phyloP scores from a whole-genome alignment of 768 basidiomycete species.

The Dioszegia hungarica region DNA sequence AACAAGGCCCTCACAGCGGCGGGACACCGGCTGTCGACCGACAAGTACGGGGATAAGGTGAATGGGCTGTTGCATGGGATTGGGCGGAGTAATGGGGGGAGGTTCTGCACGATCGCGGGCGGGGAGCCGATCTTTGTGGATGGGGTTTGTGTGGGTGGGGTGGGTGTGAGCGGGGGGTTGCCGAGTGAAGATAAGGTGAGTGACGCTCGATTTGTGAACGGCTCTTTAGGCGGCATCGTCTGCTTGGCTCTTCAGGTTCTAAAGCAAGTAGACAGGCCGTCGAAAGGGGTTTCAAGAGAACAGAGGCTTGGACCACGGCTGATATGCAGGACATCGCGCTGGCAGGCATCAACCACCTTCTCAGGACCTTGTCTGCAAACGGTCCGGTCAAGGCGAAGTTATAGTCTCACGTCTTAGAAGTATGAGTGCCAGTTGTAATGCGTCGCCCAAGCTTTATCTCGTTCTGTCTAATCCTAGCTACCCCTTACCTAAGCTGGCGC shows the following conservation, averaged over 20 bases:
- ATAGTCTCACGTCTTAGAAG: neutral
- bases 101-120: conserved; percentile 14
- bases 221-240: too few relatives aligned
- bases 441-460: neutral
- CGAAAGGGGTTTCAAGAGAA: too few relatives aligned
- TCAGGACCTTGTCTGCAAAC: neutral
- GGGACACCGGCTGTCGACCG: conserved; percentile 7
- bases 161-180: conserved; percentile 15
- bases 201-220: neutral
- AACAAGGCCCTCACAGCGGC: conserved; percentile 17
- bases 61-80: conserved; percentile 3
- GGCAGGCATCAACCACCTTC: neutral
- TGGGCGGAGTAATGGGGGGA: conserved; percentile 8
- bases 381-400: conserved; percentile 2
- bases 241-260: too few relatives aligned
- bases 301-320: neutral
- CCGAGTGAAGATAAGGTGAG: conserved; percentile 13
- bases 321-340: conserved; percentile 8
- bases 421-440: neutral
- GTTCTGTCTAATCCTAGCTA: neutral
- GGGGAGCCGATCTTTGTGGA: conserved; percentile 5
- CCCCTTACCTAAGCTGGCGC: conserved; percentile 28
- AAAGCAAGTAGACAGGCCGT: too few relatives aligned
- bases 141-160: conserved; percentile 5
- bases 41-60: conserved; percentile 2